Evolutionary conservation across 1,284 basidiomycete species (phyloP).

Genomic region (Ganoderma lucidum): DNA sequence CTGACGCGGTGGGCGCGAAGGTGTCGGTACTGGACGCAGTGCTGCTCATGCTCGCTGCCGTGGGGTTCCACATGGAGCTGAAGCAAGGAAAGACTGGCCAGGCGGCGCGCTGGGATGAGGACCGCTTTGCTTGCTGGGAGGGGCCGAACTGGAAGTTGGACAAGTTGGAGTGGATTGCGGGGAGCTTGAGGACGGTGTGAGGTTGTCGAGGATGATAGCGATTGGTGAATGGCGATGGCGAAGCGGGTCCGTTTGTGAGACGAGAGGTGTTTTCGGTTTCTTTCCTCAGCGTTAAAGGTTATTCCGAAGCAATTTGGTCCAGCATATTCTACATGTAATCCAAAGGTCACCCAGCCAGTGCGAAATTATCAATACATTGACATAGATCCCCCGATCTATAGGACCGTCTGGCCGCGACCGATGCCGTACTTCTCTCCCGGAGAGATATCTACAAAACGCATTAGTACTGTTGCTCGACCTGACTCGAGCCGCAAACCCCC

Average conservation of each 20-base stretch:
- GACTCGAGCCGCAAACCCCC: not conserved
- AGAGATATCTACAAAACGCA: not conserved
- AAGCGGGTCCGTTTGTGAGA: not conserved
- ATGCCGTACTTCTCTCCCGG: not conserved
- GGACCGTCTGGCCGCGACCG: not conserved
- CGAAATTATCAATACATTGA: not conserved
- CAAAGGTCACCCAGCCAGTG: not conserved
- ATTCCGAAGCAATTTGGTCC: not conserved
- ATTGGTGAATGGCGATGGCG: not conserved
- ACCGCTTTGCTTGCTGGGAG: not conserved
- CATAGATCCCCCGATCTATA: not conserved
- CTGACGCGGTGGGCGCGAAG: constrained; percentile 2
- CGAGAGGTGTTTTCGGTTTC: not conserved
- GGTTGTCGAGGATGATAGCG: constrained; percentile 1
- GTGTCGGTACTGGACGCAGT: constrained; percentile 5
- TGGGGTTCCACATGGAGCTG: constrained; percentile 3
- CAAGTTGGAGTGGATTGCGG: not conserved
- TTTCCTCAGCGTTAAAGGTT: not conserved
- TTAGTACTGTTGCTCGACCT: not conserved
- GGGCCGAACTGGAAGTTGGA: not conserved
- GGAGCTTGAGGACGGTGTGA: not conserved
- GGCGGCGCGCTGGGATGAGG: not conserved
- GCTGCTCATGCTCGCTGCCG: constrained; percentile 5
- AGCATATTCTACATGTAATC: not conserved
- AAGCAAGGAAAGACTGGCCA: not conserved